Base-by-base conservation (phyloP, 768 basidiomycete species). In the Wakefieldia striispora region DNA sequence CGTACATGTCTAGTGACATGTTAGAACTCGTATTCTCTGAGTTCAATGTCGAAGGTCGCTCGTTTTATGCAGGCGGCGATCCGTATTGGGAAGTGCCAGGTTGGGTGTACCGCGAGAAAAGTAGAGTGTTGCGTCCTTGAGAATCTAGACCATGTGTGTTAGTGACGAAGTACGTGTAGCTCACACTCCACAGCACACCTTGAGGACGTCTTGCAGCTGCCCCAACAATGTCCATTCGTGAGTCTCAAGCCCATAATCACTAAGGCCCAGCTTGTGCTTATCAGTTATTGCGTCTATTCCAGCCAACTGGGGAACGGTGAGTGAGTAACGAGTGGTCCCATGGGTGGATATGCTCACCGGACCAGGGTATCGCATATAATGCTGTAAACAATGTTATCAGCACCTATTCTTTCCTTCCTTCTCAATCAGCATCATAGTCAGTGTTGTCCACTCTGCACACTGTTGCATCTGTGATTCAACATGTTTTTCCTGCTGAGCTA, bases 21-120 rank as follows among this genome's bases (percentile, higher is more conserved):
- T 36, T 69, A 59, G 66, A 74, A 69, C 71, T 88, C 45, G 81
- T 90, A 16, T 93, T 90, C 67, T 84, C 82, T 1, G 90, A 92
- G 71, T 93, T 93, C 65, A 81, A 91, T 50, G 64, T 62, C 20
- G 86, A 87, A 3, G 89, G 88, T 0, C 72, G 87, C 11, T 73
- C 80, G 7, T 88, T 88, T 62, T 84, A 82, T 66, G 76, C 82
- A 4, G 88, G 82, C 3, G 82, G 83, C 51, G 83, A 83, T 63
- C 83, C 83, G 3, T 84, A 78, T 58, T 85, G 74, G 74, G 74
- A 70, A 43, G 74, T 67, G 1, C 77, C 61, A n/a, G n/a, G n/a
- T n/a, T n/a, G n/a, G n/a, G n/a, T n/a, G n/a, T n/a, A n/a, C n/a
- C n/a, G n/a, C n/a, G n/a, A n/a, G n/a, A n/a, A n/a, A n/a, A n/a